Percentiles rank a stretch among this genome's conserved stretches.
phyloP scores from a whole-genome alignment of 768 basidiomycete genomes.

The Dictyophora rubrovolvata region DNA sequence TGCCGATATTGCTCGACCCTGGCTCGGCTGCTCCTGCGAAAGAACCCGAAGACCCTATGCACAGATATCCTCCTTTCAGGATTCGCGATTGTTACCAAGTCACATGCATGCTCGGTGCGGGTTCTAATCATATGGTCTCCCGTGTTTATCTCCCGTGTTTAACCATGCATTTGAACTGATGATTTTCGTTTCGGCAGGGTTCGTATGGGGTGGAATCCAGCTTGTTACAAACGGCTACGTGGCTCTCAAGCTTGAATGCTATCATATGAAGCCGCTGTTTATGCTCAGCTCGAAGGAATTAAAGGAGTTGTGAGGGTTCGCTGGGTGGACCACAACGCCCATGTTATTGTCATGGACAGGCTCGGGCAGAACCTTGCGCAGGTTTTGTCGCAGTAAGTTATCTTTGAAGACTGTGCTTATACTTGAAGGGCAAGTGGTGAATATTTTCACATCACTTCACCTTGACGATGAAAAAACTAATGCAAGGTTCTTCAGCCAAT shows the following conservation, averaged over 20 bases:
- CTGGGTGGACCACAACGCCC: conserved; percentile 11
- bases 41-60: background rate
- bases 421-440: conserved; percentile 18
- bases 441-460: too few species aligned
- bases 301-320: conserved; percentile 11
- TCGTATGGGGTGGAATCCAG: background rate
- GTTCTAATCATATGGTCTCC: background rate
- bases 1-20: background rate
- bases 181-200: background rate
- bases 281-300: conserved; percentile 11
- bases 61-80: background rate
- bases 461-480: background rate
- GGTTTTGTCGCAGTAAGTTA: conserved; percentile 14
- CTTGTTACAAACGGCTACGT: conserved; percentile 8
- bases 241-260: conserved; percentile 13
- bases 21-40: background rate
- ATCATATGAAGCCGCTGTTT: conserved; percentile 14
- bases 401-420: conserved; percentile 16
- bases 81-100: background rate
- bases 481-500: conserved; percentile 9
- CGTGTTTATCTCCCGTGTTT: background rate
- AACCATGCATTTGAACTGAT: background rate
- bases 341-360: conserved; percentile 16
- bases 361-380: conserved; percentile 14
- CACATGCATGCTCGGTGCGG: background rate